A percentile compares a stretch with the other conserved stretches of the same genome.
phyloP scores from a whole-genome alignment of 2,329 filamentous ascomycete species.

The Phialophora macrospora region DNA sequence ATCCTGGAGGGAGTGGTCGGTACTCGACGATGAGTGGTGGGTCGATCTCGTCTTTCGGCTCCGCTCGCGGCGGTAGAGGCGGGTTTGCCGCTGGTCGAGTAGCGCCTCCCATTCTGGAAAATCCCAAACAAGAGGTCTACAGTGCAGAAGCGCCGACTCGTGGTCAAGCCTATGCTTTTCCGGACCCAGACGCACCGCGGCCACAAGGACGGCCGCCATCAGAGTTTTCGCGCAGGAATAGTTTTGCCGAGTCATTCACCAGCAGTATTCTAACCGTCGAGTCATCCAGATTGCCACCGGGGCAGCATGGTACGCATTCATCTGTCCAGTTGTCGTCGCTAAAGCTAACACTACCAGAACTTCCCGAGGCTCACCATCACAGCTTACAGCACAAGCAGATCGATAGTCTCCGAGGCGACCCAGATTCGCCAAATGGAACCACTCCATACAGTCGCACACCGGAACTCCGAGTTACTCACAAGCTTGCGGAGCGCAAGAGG shows the following conservation, averaged over 20 bases:
- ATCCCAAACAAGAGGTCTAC: slow-evolving; percentile 56
- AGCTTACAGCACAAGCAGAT: slow-evolving; percentile 56
- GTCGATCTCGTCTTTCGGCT: slow-evolving; percentile 49
- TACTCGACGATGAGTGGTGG: slow-evolving; percentile 46
- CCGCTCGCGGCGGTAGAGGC: slow-evolving; percentile 46
- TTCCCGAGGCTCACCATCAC: slow-evolving; percentile 55
- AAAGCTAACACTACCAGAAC: slow-evolving; percentile 43
- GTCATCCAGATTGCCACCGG: slow-evolving; percentile 58
- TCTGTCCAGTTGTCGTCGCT: neutral
- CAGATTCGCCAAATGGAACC: slow-evolving; percentile 48
- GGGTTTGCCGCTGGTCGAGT: slow-evolving; percentile 54
- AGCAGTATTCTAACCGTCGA: slow-evolving; percentile 58
- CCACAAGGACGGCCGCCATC: slow-evolving; percentile 44
- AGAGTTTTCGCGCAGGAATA: slow-evolving; percentile 52
- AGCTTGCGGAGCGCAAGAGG: slow-evolving; percentile 57
- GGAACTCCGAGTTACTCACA: slow-evolving; percentile 56
- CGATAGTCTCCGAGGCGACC: slow-evolving; percentile 53
- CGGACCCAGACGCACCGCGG: slow-evolving; percentile 51
- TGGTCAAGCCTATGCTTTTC: slow-evolving; percentile 58
- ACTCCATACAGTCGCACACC: slow-evolving; percentile 58
- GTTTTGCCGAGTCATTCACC: slow-evolving; percentile 53
- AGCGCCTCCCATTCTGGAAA: slow-evolving; percentile 55
- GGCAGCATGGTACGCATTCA: slow-evolving; percentile 52
- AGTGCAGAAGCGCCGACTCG: slow-evolving; percentile 56
- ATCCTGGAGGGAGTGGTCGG: slow-evolving; percentile 47